These are phyloP conservation scores for Trichosanthes cucumerina DNA, from an alignment of 306 rosid genomes.

Conservation along the genomic window DNA sequence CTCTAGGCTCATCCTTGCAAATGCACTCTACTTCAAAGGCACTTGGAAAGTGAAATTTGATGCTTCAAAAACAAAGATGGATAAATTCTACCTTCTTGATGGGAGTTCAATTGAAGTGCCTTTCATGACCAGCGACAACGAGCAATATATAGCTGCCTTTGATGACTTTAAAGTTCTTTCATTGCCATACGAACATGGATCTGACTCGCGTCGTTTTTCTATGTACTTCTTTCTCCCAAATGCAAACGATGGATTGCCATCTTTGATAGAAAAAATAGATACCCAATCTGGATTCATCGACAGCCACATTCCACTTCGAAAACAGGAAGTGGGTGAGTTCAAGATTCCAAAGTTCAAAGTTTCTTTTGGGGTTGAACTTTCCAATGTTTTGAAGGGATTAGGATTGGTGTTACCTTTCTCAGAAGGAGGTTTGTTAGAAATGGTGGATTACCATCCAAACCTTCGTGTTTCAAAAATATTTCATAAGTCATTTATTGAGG, in stretches of 20 bases:
- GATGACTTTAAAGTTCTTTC: slow-evolving; percentile 61
- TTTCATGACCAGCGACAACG: slow-evolving; percentile 53
- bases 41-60: slow-evolving; percentile 53
- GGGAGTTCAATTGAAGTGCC: slow-evolving; percentile 55
- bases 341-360: too few relatives aligned
- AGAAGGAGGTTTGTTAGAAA: too few relatives aligned
- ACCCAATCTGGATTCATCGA: too few relatives aligned
- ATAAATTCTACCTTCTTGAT: slow-evolving; percentile 47
- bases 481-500: too few relatives aligned
- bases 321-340: too few relatives aligned
- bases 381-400: too few relatives aligned
- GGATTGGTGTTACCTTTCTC: too few relatives aligned
- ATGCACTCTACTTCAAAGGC: slow-evolving; percentile 77
- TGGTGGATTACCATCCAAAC: too few relatives aligned
- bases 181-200: slow-evolving; percentile 53
- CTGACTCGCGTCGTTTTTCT: slow-evolving; percentile 46
- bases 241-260: slow-evolving; percentile 3
- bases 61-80: slow-evolving; percentile 37
- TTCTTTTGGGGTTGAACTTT: too few relatives aligned
- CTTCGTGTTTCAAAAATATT: too few relatives aligned
- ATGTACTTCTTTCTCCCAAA: slow-evolving; percentile 72
- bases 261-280: too few relatives aligned
- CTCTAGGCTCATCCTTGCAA: slow-evolving; percentile 47
- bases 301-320: too few relatives aligned
- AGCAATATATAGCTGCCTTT: slow-evolving; percentile 31